Evolutionary conservation across 163 green algal species (phyloP).

Genomic region (Picocystis sp.): DNA sequence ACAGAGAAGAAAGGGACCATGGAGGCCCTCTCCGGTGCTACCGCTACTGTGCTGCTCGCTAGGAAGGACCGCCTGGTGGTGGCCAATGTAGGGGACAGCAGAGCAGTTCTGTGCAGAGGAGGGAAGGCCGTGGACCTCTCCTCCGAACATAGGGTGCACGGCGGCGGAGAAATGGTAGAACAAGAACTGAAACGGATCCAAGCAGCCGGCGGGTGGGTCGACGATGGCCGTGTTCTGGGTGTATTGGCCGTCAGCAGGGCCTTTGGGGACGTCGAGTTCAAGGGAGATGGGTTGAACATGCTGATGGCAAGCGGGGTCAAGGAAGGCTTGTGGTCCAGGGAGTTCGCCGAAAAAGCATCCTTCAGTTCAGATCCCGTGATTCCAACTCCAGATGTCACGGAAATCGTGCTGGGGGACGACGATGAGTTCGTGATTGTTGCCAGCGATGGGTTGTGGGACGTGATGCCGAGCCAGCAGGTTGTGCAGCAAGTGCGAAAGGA

Average conservation of each 20-base stretch:
- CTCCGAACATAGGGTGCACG: slow-evolving; percentile 32
- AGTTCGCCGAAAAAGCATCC: neutral
- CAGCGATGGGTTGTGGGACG: slow-evolving; percentile 48
- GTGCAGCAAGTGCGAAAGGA: neutral
- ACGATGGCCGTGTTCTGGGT: slow-evolving; percentile 39
- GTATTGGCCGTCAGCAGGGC: slow-evolving; percentile 38
- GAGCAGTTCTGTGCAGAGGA: slow-evolving; percentile 45
- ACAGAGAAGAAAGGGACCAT: neutral
- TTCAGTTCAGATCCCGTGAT: slow-evolving; percentile 30
- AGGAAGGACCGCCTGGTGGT: slow-evolving; percentile 31
- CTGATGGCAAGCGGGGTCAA: slow-evolving; percentile 1
- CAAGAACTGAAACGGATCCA: slow-evolving; percentile 32
- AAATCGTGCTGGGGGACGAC: slow-evolving; percentile 21
- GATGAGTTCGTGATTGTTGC: slow-evolving; percentile 65
- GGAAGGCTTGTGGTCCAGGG: neutral
- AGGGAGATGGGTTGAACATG: slow-evolving; percentile 18
- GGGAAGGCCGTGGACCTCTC: slow-evolving; percentile 21
- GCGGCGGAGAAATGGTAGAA: slow-evolving; percentile 13
- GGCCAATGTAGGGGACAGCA: slow-evolving; percentile 63
- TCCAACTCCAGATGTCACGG: slow-evolving; percentile 25
- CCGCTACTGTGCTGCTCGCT: slow-evolving; percentile 33
- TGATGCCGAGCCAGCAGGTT: slow-evolving; percentile 25
- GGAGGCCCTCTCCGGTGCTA: slow-evolving; percentile 25
- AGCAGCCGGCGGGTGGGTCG: slow-evolving; percentile 34
- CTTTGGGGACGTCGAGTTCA: slow-evolving; percentile 49